phyloP scores from a whole-genome alignment of 148 eudicot species.

The Camellia granthamiana region DNA sequence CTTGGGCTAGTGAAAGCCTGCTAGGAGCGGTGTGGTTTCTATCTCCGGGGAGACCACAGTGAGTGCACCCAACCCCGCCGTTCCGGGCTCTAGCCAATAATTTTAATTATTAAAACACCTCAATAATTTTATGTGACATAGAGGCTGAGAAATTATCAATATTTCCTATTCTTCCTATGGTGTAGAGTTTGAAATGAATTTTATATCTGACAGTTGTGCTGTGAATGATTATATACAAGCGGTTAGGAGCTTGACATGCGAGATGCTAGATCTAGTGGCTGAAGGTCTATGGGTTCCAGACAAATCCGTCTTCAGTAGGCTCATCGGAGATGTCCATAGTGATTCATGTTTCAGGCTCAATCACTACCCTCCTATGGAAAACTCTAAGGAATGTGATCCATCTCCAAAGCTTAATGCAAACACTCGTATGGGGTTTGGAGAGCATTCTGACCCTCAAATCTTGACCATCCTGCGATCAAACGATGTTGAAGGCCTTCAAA shows the following conservation, averaged over 20 bases:
- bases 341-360: constrained; percentile 76
- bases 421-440: constrained; percentile 64
- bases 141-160: too few relatives aligned
- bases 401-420: too few relatives aligned
- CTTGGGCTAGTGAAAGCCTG: too few relatives aligned
- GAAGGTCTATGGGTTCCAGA: constrained; percentile 57
- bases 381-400: too few relatives aligned
- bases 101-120: too few relatives aligned
- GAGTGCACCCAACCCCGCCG: too few relatives aligned
- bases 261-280: constrained; percentile 61
- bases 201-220: constrained; percentile 35
- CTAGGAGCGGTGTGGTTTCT: too few relatives aligned
- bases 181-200: too few relatives aligned
- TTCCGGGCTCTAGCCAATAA: too few relatives aligned
- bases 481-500: constrained; percentile 76
- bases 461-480: constrained; percentile 84
- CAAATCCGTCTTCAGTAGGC: constrained; percentile 46
- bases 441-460: constrained; percentile 97
- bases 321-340: constrained; percentile 49
- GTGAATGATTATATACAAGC: constrained; percentile 63
- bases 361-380: constrained; percentile 61
- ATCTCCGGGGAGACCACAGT: too few relatives aligned
- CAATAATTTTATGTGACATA: too few relatives aligned
- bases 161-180: too few relatives aligned
- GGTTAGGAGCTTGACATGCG: constrained; percentile 54